Evolutionary conservation across 2,329 filamentous ascomycete species (phyloP).

Genomic region (Drechmeria coniospora): DNA sequence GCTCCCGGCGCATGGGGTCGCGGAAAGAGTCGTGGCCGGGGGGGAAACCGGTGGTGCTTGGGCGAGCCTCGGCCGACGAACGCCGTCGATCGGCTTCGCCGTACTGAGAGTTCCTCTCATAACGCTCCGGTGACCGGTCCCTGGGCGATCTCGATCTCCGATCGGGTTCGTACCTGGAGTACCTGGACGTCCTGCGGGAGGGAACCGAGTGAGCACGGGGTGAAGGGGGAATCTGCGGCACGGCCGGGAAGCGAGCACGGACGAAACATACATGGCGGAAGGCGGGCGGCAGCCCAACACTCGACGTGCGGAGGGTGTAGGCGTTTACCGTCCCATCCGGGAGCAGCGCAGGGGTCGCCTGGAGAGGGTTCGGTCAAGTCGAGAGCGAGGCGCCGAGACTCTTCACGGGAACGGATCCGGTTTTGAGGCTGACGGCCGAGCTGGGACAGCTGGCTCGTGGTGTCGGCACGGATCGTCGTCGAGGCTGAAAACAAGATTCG

Average conservation of each 20-base stretch:
- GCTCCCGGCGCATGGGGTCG: slow-evolving; percentile 46
- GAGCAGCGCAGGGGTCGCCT: background rate
- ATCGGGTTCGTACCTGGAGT: slow-evolving; percentile 47
- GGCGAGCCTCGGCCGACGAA: slow-evolving; percentile 42
- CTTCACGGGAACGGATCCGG: too few relatives aligned
- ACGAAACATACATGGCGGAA: slow-evolving; percentile 10
- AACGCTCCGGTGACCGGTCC: slow-evolving; percentile 56
- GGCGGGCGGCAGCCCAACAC: slow-evolving; percentile 8
- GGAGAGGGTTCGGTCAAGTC: background rate
- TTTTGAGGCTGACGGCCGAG: too few relatives aligned
- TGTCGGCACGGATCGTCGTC: too few relatives aligned
- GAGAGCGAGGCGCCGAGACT: too few relatives aligned
- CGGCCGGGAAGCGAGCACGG: background rate
- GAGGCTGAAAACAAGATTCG: too few relatives aligned
- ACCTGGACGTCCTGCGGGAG: slow-evolving; percentile 32
- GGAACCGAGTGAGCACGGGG: slow-evolving; percentile 2
- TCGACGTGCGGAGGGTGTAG: slow-evolving; percentile 5
- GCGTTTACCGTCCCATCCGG: slow-evolving; percentile 8
- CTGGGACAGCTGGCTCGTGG: too few relatives aligned
- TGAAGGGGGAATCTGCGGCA: background rate
- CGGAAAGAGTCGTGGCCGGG: slow-evolving; percentile 42
- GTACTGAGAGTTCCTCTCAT: slow-evolving; percentile 38
- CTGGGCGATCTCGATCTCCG: slow-evolving; percentile 49
- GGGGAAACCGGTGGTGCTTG: slow-evolving; percentile 44
- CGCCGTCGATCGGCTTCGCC: slow-evolving; percentile 54